Evolutionary conservation across 1,284 basidiomycete genomes (phyloP).

Genomic region (Coriolopsis trogii): DNA sequence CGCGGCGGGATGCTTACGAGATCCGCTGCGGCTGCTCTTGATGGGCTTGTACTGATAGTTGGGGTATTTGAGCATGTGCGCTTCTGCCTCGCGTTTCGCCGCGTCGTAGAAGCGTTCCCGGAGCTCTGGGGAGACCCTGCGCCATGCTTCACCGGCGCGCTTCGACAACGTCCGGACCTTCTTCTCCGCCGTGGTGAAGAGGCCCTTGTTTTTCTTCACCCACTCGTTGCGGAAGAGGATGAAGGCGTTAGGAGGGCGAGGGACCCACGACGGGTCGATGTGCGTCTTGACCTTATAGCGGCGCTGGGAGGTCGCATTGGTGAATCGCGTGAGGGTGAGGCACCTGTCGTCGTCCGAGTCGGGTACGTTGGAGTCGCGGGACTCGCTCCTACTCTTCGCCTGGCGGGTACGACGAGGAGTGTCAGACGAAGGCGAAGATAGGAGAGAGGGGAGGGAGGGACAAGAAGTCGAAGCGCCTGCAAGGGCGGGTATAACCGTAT

Average conservation of each 20-base stretch:
- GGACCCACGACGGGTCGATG: constrained; percentile 65
- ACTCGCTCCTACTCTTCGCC: constrained; percentile 17
- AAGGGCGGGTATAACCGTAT: constrained; percentile 11
- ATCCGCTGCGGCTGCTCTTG: constrained; percentile 18
- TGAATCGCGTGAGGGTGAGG: constrained; percentile 9
- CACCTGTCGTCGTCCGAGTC: neutral
- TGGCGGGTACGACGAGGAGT: constrained; percentile 5
- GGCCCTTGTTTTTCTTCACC: constrained; percentile 39
- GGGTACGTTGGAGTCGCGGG: constrained; percentile 13
- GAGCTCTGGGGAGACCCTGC: constrained; percentile 45
- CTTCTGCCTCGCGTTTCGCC: constrained; percentile 54
- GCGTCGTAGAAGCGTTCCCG: constrained; percentile 50
- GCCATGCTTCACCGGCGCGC: constrained; percentile 65
- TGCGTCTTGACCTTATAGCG: constrained; percentile 31
- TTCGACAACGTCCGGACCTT: constrained; percentile 67
- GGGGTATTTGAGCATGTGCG: constrained; percentile 56
- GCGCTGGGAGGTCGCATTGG: constrained; percentile 21
- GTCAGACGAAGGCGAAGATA: constrained; percentile 6
- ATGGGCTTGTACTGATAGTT: constrained; percentile 63
- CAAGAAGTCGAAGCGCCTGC: constrained; percentile 1
- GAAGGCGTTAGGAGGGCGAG: constrained; percentile 86
- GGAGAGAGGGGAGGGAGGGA: constrained; percentile 1
- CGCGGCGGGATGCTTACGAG: constrained; percentile 12
- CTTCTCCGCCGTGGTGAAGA: constrained; percentile 25
- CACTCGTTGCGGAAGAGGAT: constrained; percentile 88